These are phyloP conservation scores for Canavalia ensiformis DNA, from an alignment of 306 rosid species.

Conservation along the genomic window DNA sequence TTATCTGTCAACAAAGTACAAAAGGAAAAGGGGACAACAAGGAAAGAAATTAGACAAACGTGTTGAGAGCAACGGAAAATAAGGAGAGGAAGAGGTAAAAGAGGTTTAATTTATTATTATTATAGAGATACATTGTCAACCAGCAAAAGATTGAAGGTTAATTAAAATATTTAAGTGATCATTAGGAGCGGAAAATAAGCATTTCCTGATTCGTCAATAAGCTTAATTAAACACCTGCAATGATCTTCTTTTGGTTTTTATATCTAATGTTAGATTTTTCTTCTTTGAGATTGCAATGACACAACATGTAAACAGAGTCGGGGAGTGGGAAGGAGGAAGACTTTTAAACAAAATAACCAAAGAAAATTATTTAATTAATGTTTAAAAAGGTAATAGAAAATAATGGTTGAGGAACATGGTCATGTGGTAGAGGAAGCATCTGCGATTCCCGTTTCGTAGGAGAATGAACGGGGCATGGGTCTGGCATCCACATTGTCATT, in stretches of 20 bases:
- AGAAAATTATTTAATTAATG: neutral
- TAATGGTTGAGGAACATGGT: neutral
- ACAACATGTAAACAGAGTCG: conserved; percentile 13
- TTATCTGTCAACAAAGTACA: neutral
- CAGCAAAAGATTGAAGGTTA: neutral
- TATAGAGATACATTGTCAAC: neutral
- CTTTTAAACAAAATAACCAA: neutral
- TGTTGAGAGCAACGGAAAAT: neutral
- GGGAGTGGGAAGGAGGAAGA: neutral
- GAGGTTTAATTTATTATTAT: neutral
- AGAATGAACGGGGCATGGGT: conserved; percentile 15
- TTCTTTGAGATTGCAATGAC: neutral
- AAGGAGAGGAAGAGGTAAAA: neutral
- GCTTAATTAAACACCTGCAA: neutral
- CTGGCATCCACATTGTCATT: conserved; percentile 26
- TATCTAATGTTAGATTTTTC: neutral
- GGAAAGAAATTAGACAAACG: neutral
- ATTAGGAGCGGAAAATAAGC: conserved; percentile 12
- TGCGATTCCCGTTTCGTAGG: conserved; percentile 32
- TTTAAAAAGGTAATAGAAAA: neutral
- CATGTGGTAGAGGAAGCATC: neutral
- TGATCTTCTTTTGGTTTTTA: neutral
- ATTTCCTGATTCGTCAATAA: conserved; percentile 25
- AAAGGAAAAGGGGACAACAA: neutral
- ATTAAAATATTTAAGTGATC: neutral